Percentiles rank a stretch among this genome's conserved stretches.
Conservation (phyloP, 495 filamentous ascomycete genomes). For the Trichoderma reesei region DNA sequence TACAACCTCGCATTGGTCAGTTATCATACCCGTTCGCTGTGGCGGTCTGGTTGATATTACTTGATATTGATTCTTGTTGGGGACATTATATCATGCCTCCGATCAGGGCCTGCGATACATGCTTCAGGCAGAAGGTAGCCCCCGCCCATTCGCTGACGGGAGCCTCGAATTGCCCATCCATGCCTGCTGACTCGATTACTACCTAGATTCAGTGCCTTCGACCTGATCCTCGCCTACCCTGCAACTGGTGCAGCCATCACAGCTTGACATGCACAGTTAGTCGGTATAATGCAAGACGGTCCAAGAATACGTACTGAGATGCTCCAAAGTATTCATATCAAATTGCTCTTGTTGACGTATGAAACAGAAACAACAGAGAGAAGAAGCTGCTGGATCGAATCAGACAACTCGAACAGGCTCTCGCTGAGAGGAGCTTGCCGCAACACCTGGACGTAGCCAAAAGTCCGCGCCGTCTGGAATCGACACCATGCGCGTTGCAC, state of each 20-base stretch:
- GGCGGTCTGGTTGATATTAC: neutral
- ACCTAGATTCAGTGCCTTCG: conserved; percentile 11
- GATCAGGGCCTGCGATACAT: neutral
- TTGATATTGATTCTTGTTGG: too few relatives aligned
- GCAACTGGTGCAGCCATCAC: conserved; percentile 15
- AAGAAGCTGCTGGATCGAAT: conserved; percentile 10
- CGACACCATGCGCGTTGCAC: too few relatives aligned
- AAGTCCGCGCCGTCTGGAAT: neutral
- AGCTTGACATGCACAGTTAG: conserved; percentile 11
- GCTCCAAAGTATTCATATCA: too few relatives aligned
- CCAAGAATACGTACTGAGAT: neutral
- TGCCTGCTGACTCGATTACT: neutral
- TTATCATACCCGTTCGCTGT: neutral
- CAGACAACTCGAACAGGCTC: conserved; percentile 11
- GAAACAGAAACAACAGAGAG: too few relatives aligned
- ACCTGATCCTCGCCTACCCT: conserved; percentile 3
- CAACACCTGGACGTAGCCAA: neutral
- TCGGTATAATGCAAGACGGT: neutral
- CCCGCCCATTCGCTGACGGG: too few relatives aligned
- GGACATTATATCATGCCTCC: conserved; percentile 8
- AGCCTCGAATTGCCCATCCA: too few relatives aligned
- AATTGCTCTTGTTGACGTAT: too few relatives aligned
- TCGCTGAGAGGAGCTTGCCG: neutral
- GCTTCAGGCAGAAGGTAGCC: conserved; percentile 12
- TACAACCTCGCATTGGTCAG: too few relatives aligned